These are phyloP conservation scores for Tubosaeta sp. DNA, from an alignment of 768 basidiomycete species.

Conservation along the genomic window DNA sequence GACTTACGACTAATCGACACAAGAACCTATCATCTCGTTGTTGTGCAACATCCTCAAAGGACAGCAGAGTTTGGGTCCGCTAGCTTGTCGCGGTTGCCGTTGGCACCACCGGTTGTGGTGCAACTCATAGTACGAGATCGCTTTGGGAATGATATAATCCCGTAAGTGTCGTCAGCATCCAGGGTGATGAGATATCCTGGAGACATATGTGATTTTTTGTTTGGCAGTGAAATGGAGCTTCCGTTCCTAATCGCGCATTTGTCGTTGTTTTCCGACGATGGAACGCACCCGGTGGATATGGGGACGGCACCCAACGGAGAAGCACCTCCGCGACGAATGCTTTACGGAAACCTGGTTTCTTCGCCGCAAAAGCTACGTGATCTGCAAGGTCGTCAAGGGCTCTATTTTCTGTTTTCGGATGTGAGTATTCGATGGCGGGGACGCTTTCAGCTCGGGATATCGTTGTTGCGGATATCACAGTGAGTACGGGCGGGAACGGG, in stretches of 20 bases:
- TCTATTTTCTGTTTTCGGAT: constrained; percentile 89
- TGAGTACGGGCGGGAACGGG: constrained; percentile 37
- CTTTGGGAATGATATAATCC: constrained; percentile 65
- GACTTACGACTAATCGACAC: constrained; percentile 17
- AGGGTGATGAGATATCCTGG: constrained; percentile 17
- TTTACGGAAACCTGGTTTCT: constrained; percentile 85
- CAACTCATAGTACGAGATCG: constrained; percentile 73
- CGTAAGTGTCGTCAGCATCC: constrained; percentile 52
- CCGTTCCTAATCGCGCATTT: constrained; percentile 86
- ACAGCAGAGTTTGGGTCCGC: constrained; percentile 79
- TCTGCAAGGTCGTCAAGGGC: constrained; percentile 72
- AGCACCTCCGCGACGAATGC: constrained; percentile 49
- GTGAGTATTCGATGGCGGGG: constrained; percentile 81
- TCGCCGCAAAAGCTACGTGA: constrained; percentile 78
- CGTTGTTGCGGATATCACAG: constrained; percentile 72
- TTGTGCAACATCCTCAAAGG: constrained; percentile 79
- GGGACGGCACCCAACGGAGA: constrained; percentile 47
- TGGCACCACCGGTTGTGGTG: constrained; percentile 81
- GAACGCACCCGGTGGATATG: constrained; percentile 57
- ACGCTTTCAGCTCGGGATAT: constrained; percentile 69
- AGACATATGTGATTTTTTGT: constrained; percentile 17
- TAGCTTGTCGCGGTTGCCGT: constrained; percentile 72
- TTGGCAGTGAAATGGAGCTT: constrained; percentile 72
- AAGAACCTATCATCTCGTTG: constrained; percentile 75
- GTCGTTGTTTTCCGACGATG: constrained; percentile 70